Evolutionary conservation across 345 rosid species (phyloP).

Genomic region (Chamaenerion angustifolium): DNA sequence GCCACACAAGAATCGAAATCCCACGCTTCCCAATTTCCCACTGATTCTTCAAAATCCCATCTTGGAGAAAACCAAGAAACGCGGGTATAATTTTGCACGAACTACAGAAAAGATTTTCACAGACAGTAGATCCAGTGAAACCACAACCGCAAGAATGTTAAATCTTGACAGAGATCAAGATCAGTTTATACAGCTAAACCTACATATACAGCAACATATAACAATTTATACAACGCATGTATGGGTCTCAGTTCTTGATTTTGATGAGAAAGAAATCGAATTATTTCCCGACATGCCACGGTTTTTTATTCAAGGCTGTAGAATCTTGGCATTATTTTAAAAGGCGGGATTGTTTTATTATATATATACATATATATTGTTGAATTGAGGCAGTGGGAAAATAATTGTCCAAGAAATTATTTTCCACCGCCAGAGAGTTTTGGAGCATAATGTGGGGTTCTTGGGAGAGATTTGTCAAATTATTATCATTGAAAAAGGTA

Average conservation of each 20-base stretch:
- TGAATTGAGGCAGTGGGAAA: neutral
- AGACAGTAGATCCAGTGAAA: constrained; percentile 11
- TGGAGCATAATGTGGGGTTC: constrained; percentile 3
- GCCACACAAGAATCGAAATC: constrained; percentile 5
- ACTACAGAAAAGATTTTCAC: constrained; percentile 5
- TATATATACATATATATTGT: too few species aligned
- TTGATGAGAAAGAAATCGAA: constrained; percentile 10
- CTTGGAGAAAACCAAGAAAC: constrained; percentile 3
- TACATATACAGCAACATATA: constrained; percentile 1
- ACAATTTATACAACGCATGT: constrained; percentile 4
- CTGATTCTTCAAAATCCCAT: constrained; percentile 4
- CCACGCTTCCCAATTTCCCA: neutral
- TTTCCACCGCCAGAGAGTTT: constrained; percentile 24
- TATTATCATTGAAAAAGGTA: too few species aligned
- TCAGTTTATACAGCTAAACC: too few species aligned
- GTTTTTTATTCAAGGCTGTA: constrained; percentile 19
- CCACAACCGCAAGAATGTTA: constrained; percentile 12
- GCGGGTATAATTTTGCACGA: constrained; percentile 5
- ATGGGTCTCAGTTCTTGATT: constrained; percentile 1
- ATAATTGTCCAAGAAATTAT: constrained; percentile 3
- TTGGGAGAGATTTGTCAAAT: neutral
- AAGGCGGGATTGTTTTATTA: neutral
- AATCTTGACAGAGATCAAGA: too few species aligned
- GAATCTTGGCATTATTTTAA: constrained; percentile 29
- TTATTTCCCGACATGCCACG: constrained; percentile 32